Conservation (phyloP, 257 asterid genomes). For the Solanum raphanifolium region DNA sequence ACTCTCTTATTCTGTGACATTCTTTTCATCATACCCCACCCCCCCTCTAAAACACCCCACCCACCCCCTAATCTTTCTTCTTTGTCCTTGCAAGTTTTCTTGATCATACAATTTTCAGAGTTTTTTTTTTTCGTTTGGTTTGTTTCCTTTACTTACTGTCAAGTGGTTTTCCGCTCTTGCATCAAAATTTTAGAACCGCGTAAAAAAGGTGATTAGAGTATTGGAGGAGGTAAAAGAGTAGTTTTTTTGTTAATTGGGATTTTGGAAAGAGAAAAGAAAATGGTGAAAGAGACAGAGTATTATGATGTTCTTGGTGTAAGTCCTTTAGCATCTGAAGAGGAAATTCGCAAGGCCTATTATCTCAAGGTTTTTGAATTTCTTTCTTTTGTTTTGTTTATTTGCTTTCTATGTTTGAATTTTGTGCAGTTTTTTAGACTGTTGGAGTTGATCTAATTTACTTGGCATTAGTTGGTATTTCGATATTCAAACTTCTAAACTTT, state of each 20-base stretch:
- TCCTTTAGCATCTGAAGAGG: conserved; percentile 70
- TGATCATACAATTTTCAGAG: conserved; percentile 7
- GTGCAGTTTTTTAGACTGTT: not conserved
- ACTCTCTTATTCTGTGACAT: conserved; percentile 3
- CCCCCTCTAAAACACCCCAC: not conserved
- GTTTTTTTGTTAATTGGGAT: not conserved
- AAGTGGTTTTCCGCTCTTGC: not conserved
- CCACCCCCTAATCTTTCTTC: not conserved
- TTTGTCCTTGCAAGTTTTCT: not conserved
- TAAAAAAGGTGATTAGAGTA: not conserved
- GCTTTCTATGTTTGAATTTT: not conserved
- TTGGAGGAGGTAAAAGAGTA: not conserved
- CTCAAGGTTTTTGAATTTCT: conserved; percentile 40
- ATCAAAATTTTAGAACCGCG: not conserved
- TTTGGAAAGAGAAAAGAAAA: conserved; percentile 1
- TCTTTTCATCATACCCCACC: conserved; percentile 12
- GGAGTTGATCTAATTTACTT: not conserved
- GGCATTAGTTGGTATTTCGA: not conserved
- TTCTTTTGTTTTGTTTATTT: not conserved
- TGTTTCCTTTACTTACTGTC: not conserved
- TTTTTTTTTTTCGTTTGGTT: not conserved
- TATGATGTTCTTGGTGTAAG: conserved; percentile 65
- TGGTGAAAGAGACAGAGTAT: conserved; percentile 87
- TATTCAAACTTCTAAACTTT: not conserved
- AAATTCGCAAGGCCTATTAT: conserved; percentile 79